A percentile compares a stretch with the other conserved stretches of the same genome.
These are phyloP conservation scores for Chaetomiaceae sp. DNA, from an alignment of 2,329 filamentous ascomycete genomes.

Conservation along the genomic window DNA sequence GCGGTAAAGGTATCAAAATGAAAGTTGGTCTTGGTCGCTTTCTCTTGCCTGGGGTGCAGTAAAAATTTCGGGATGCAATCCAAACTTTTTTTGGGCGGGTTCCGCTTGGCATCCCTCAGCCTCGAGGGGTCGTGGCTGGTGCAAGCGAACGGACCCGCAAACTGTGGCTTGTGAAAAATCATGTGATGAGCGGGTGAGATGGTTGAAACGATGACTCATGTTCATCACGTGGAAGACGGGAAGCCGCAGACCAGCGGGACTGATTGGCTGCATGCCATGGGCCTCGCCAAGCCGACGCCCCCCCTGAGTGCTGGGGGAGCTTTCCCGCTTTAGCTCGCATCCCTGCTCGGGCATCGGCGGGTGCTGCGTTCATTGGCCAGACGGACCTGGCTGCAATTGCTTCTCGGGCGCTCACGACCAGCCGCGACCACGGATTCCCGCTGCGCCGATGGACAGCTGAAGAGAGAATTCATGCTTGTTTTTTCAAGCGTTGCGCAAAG, in stretches of 20 bases:
- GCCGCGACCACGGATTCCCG: too few species aligned
- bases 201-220: background rate
- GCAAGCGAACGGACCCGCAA: too few species aligned
- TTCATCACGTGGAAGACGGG: too few species aligned
- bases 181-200: background rate
- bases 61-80: slow-evolving; percentile 18
- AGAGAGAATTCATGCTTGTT: too few species aligned
- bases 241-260: too few species aligned
- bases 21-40: too few species aligned
- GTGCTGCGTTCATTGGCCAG: background rate
- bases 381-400: background rate
- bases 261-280: too few species aligned
- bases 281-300: background rate
- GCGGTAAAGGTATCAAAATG: background rate
- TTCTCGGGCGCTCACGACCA: too few species aligned
- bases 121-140: background rate
- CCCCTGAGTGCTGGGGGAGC: background rate
- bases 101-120: slow-evolving; percentile 1
- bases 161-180: background rate
- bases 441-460: too few species aligned
- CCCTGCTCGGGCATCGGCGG: background rate
- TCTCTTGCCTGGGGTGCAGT: slow-evolving; percentile 1
- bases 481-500: too few species aligned
- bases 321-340: background rate
- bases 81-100: slow-evolving; percentile 22